These are phyloP conservation scores for Neurospora sp. DNA, from an alignment of 2,329 filamentous ascomycete species.

Conservation along the genomic window DNA sequence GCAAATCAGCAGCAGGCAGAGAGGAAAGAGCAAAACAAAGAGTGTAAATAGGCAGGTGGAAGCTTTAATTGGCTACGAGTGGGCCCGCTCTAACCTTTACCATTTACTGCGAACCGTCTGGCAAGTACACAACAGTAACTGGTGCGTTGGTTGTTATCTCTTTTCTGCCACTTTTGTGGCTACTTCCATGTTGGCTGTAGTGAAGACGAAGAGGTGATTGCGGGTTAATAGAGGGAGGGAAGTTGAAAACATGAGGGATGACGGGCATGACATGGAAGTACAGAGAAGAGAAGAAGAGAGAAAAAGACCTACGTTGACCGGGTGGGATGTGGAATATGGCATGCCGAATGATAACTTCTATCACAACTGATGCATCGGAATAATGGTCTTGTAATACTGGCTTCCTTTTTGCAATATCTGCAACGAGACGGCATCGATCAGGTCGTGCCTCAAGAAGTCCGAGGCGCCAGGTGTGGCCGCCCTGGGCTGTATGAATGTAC, in stretches of 20 bases:
- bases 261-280: background rate
- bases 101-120: background rate
- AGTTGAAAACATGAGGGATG: background rate
- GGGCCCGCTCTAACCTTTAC: background rate
- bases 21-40: background rate
- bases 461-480: background rate
- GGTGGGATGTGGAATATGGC: constrained; percentile 14
- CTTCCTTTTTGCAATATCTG: constrained; percentile 10
- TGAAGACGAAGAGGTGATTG: background rate
- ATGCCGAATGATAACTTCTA: constrained; percentile 17
- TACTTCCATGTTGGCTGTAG: background rate
- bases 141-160: background rate
- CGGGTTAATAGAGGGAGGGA: background rate
- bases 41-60: background rate
- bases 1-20: background rate
- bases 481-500: constrained; percentile 1
- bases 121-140: background rate
- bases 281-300: background rate
- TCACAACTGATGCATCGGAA: constrained; percentile 13
- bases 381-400: background rate
- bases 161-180: background rate
- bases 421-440: constrained; percentile 8
- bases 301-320: constrained; percentile 9
- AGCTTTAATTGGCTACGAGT: background rate
- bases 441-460: background rate